Evolutionary conservation across 495 filamentous ascomycete genomes (phyloP).

Genomic region (Neurospora tetraspora): DNA sequence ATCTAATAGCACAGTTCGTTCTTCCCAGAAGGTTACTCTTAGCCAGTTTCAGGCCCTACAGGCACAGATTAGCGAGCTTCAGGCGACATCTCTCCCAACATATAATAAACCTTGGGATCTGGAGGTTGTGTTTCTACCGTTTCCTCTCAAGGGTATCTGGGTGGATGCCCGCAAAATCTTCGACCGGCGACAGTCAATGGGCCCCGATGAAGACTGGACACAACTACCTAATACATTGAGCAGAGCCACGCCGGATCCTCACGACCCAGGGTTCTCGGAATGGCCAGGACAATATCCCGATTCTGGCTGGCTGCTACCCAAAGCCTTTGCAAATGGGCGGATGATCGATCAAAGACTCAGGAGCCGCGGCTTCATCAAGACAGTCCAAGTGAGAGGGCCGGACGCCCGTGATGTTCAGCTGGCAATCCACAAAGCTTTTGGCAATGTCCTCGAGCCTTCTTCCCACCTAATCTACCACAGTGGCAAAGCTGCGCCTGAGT

Average conservation of each 20-base stretch:
- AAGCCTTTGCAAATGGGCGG: conserved; percentile 45
- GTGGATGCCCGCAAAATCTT: conserved; percentile 37
- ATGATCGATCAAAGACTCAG: conserved; percentile 50
- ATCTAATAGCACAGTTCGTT: conserved; percentile 28
- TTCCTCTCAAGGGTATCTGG: conserved; percentile 55
- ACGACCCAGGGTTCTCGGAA: conserved; percentile 32
- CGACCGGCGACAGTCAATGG: conserved; percentile 30
- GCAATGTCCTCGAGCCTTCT: conserved; percentile 35
- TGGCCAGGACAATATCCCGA: conserved; percentile 36
- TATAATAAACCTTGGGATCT: conserved; percentile 52
- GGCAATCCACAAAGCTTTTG: conserved; percentile 49
- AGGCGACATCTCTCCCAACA: conserved; percentile 45
- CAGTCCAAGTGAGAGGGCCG: conserved; percentile 42
- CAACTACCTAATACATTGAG: conserved; percentile 40
- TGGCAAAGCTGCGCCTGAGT: conserved; percentile 15
- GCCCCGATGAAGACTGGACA: conserved; percentile 44
- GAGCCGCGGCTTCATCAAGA: conserved; percentile 57
- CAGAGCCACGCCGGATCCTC: conserved; percentile 28
- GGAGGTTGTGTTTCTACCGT: conserved; percentile 61
- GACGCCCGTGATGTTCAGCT: conserved; percentile 51
- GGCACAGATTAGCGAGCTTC: conserved; percentile 45
- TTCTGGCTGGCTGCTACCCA: conserved; percentile 44
- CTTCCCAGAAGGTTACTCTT: conserved; percentile 30
- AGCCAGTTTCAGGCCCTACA: conserved; percentile 45
- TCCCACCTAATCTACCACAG: conserved; percentile 5